Base-by-base conservation (phyloP, 352 stramenopile genomes). In the Phytophthora tentaculata region DNA sequence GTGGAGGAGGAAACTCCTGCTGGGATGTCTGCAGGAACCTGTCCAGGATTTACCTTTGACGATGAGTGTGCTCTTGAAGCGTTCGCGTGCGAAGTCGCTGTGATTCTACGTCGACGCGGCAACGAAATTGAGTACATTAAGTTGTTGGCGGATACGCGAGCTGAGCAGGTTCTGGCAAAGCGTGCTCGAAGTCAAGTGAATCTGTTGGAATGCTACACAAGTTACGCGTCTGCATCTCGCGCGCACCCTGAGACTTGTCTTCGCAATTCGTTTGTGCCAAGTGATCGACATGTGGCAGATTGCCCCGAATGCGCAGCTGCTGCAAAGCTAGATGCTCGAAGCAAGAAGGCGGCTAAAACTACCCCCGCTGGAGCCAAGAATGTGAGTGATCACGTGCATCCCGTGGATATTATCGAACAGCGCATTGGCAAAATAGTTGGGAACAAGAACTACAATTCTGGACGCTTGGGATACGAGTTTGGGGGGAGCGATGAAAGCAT, bases 111-210 rank as follows among this genome's bases (percentile, higher is more conserved):
- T 13, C 83, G 88, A 41, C 80, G 90, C 35, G 88, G 72, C 49
- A 95, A 92, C 32, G 91, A 97, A 58, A 95, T 96, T 35, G 80
- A 94, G 50, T 94, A 97, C 69, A 92, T 97, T 47, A 96, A 94
- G 72, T 73, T 96, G 22, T 69, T 97, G 28, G 84, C 84, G 1
- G 90, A 95, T 41, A 95, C 88, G 2, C 74, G 81, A 41, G 77
- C 85, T 1, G 88, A 93, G 41, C 88, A 92, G 50, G 79, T 93
- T 23, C 54, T 92, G 48, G 85, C 83, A 2, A 82, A 92, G 65
- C 74, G 83, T 24, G 85, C 84, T 41, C 86, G 82, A 39, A 90
- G 81, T 28, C 84, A 93, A 61, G 86, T 93, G 24, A 91, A 94
- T 53, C 62, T 94, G 41, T 62, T 94, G 23, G 81, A 96, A 48